Conservation (phyloP, 805 yeast species). For the baker's yeast (Saccharomyces cerevisiae) region DNA sequence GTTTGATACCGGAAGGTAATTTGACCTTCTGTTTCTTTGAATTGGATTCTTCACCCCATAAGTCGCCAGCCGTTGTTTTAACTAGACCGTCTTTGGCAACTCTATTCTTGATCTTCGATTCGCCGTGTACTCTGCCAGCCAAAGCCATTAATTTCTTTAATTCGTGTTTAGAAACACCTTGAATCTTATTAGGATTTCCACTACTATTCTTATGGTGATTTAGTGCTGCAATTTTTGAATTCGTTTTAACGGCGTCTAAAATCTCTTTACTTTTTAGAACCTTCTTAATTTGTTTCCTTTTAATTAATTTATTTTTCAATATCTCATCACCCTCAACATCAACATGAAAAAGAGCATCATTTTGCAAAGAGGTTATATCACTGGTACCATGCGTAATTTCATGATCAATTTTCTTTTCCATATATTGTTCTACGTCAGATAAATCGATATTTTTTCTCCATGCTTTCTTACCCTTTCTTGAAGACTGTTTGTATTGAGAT, state of each 20-base stretch:
- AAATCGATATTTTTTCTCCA: conserved; percentile 95
- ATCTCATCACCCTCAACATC: conserved; percentile 59
- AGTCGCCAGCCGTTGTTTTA: conserved; percentile 46
- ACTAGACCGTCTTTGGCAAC: conserved; percentile 54
- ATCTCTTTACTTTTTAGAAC: conserved; percentile 59
- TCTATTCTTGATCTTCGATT: conserved; percentile 41
- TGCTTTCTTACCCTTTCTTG: conserved; percentile 87
- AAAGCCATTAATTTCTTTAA: conserved; percentile 58
- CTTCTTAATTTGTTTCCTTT: conserved; percentile 34
- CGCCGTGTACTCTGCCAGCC: conserved; percentile 65
- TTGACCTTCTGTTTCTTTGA: conserved; percentile 7
- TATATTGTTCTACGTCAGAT: conserved; percentile 62
- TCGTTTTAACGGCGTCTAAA: conserved; percentile 42
- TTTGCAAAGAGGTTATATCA: conserved; percentile 18
- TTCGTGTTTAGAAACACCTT: conserved; percentile 59
- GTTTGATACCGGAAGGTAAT: conserved; percentile 26
- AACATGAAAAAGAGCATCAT: conserved; percentile 35
- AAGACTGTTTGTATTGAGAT: conserved; percentile 54
- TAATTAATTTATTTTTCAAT: conserved; percentile 34
- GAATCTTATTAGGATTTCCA: conserved; percentile 37
- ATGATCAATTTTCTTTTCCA: conserved; percentile 63
- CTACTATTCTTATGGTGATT: conserved; percentile 27
- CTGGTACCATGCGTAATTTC: conserved; percentile 30
- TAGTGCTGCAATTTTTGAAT: conserved; percentile 72
- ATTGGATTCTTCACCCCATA: conserved; percentile 50